Conservation (phyloP, 1,284 basidiomycete genomes). For the Retiboletus flavoniger region DNA sequence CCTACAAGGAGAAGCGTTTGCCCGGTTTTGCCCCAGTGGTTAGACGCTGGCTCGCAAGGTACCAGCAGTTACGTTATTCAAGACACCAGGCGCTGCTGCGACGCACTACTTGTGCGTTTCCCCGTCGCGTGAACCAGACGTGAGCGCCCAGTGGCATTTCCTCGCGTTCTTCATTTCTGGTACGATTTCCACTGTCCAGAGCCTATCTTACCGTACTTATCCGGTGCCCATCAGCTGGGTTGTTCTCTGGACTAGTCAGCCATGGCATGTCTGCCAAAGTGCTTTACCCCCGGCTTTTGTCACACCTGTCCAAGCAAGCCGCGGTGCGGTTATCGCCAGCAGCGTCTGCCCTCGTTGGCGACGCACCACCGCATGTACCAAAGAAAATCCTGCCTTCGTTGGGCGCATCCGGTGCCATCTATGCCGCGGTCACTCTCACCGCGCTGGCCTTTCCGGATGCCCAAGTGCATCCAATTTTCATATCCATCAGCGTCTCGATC, state of each 20-base stretch:
- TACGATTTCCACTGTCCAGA: slow-evolving; percentile 25
- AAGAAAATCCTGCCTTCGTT: slow-evolving; percentile 66
- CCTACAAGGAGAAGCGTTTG: too few species aligned
- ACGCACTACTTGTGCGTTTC: slow-evolving; percentile 49
- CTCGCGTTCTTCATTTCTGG: slow-evolving; percentile 73
- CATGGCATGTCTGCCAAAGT: slow-evolving; percentile 69
- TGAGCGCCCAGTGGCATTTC: slow-evolving; percentile 71
- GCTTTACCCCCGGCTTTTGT: slow-evolving; percentile 62
- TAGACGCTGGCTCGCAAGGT: too few species aligned
- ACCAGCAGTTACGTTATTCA: too few species aligned
- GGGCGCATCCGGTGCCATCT: slow-evolving; percentile 86
- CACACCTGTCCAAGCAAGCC: slow-evolving; percentile 39
- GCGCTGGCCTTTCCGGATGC: slow-evolving; percentile 83
- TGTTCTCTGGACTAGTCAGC: slow-evolving; percentile 68
- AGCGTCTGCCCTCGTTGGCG: slow-evolving; percentile 39
- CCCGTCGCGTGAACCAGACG: slow-evolving; percentile 51
- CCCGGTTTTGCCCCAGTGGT: too few species aligned
- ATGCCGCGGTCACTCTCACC: slow-evolving; percentile 72
- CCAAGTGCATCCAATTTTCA: slow-evolving; percentile 73
- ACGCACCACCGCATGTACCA: slow-evolving; percentile 35
- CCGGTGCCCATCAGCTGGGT: slow-evolving; percentile 49
- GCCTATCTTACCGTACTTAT: neutral
- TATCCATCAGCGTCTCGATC: slow-evolving; percentile 79
- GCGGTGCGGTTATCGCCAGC: slow-evolving; percentile 45
- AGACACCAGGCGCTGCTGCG: slow-evolving; percentile 64